Base-by-base conservation (phyloP, 805 yeast genomes). In the Wickerhamiella australiensis region DNA sequence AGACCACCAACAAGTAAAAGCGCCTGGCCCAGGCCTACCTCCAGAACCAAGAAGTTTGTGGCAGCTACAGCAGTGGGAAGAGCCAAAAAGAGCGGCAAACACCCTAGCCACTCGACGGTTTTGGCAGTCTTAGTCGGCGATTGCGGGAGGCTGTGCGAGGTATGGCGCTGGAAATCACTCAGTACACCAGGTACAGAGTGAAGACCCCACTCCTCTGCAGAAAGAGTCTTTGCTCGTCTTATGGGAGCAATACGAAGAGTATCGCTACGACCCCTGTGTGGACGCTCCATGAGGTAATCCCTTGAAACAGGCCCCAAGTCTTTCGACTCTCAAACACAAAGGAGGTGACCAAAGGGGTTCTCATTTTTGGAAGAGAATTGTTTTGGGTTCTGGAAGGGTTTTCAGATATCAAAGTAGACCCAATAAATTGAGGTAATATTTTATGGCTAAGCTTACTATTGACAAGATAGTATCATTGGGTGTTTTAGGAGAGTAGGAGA, bases 151-250 rank as follows among this genome's bases (percentile, higher is more conserved):
- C 57, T 53, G 45, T 58, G 65, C 25, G 65, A 61, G 0, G 68
- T 61, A 53, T 65, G 67, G 15, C 67, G 45, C 50, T 61, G 63
- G 54, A 65, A 65, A 51, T 65, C 68, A 9, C 59, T 57, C 33
- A 65, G 58, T 56, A 65, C 57, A 7, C 60, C 57, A 1, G 68
- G 67, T 5, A 65, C 68, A 8, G 65, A 59, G 49, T 53, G 63
- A 29, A 65, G 53, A 13, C 68, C 68, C 68, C 68, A 65, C 13
- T 57, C 58, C 40, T 61, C 65, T 11, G 61, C 57, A 3, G 57
- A 51, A 4, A 54, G 42, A 15, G 47, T 45, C 13, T 61, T 60
- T 15, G 58, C 50, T 3, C 65, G 56, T 21, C 66, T 56, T 12
- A 58, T 51, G 15, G 65, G 64, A 5, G 59, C 56, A 11, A 62